Evolutionary conservation across 179 eudicot genomes (phyloP), one percentile per base, ranked within the genome.

Genomic region (Silene noctiflora): DNA sequence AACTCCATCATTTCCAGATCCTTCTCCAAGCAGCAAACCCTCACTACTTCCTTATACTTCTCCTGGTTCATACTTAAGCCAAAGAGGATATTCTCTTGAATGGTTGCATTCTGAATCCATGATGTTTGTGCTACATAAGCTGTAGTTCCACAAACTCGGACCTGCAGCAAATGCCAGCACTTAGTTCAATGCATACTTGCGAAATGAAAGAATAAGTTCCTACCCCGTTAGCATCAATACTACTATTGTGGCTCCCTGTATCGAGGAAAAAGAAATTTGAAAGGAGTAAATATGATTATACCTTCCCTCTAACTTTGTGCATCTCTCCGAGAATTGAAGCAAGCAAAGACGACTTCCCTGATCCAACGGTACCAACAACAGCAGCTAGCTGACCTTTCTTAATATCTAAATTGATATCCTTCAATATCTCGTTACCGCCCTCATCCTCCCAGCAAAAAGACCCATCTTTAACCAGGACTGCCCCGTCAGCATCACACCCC

Each of bases 61-160:
- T 83, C 84, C 82, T 74, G 67, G 73, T 83, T 77, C 98, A 93
- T 95, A 13, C 98, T 92, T 84, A 85, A 79, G 62, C 99, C 94
- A 74, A 95, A 93, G 62, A 88, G 81, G 64, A 95, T 91, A 74
- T 95, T 95, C 25, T 91, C 97, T 75, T 95, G 83, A 68, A 95
- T 91, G 3, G 98, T 95, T 66, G 91, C 98, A 71, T 89, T 95
- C 71, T 95, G 98, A 68, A 95, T 95, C 99, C 99, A 95, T 48
- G 99, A 81, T 10, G 97, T 93, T 77, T 95, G 99, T 25, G 99
- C 99, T 72, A 95, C 99, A 67, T 91, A 95, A 46, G 99, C 99
- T 67, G 99, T 95, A 17, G 82, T 89, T 4, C 99, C 99, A 77
- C 93, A 93, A 46, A 95, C 98, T 71, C 79, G 86, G 2, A 87